Percentiles rank a stretch among this genome's conserved stretches.
These are phyloP conservation scores for Scenedesmus sp. DNA, from an alignment of 163 green algal genomes.

Conservation along the genomic window DNA sequence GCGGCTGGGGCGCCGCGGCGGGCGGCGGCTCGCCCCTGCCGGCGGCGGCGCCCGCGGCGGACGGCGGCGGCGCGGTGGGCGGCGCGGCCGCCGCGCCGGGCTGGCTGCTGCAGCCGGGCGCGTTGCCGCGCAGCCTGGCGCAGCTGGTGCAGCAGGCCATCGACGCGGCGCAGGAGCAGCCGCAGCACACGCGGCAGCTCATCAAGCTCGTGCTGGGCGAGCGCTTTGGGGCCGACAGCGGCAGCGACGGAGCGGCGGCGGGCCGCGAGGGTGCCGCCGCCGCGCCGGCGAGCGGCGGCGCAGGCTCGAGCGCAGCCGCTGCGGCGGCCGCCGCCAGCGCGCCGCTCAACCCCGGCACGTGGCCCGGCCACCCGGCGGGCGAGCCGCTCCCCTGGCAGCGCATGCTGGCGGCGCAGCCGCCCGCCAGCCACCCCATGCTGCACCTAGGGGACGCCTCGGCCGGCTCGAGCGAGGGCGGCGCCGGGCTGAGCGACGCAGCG, in stretches of 20 bases:
- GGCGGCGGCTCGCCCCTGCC: background rate
- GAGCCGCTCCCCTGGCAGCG: constrained; percentile 1
- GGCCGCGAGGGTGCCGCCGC: background rate
- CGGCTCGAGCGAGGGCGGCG: too few relatives aligned
- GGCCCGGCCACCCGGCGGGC: background rate
- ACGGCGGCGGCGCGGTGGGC: background rate
- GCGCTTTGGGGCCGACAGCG: too few relatives aligned
- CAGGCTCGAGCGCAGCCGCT: constrained; percentile 4
- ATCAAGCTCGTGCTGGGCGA: background rate
- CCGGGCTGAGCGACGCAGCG: too few relatives aligned
- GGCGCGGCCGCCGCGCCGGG: background rate
- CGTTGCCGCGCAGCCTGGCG: constrained; percentile 1
- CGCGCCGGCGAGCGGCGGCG: background rate
- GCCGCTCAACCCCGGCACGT: background rate
- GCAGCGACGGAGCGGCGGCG: background rate
- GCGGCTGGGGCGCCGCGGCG: background rate
- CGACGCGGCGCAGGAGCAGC: background rate
- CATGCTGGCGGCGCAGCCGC: background rate
- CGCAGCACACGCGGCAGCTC: constrained; percentile 9
- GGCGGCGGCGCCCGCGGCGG: background rate
- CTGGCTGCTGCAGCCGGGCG: background rate
- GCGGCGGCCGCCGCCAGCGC: background rate
- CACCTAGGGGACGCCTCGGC: too few relatives aligned
- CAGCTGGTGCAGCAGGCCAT: constrained; percentile 24
- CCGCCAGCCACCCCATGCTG: background rate